phyloP scores from a whole-genome alignment of 2,329 filamentous ascomycete genomes.

The Penicillium hordei region DNA sequence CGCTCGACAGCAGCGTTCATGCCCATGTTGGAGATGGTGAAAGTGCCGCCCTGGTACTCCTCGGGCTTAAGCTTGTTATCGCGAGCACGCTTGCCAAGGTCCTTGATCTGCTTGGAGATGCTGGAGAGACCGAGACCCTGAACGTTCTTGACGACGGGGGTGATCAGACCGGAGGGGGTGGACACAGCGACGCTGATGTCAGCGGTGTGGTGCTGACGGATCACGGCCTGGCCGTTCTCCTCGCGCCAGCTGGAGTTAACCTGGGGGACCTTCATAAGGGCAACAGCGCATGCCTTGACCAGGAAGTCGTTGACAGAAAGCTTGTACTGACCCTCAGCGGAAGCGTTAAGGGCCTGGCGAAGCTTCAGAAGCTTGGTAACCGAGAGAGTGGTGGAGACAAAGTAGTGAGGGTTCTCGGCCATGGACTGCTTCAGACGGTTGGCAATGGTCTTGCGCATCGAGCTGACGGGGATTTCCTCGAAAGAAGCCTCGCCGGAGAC shows the following conservation, averaged over 20 bases:
- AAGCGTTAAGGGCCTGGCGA: conserved; percentile 85
- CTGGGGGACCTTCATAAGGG: conserved; percentile 87
- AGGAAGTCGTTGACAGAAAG: conserved; percentile 99
- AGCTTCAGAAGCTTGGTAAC: conserved; percentile 96
- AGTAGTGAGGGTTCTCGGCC: conserved; percentile 97
- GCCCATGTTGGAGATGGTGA: conserved; percentile 99
- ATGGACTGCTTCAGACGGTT: conserved; percentile 83
- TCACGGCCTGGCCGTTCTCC: conserved; percentile 71
- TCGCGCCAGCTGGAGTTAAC: conserved; percentile 93
- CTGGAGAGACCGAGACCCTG: conserved; percentile 81
- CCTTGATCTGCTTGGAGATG: conserved; percentile 89
- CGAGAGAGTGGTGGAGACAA: conserved; percentile 85
- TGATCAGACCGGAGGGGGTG: conserved; percentile 91
- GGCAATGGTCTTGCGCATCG: conserved; percentile 99
- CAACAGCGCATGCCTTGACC: conserved; percentile 89
- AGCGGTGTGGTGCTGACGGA: conserved; percentile 89
- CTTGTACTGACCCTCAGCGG: conserved; percentile 92
- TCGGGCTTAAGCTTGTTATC: conserved; percentile 99
- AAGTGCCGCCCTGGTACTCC: conserved; percentile 97
- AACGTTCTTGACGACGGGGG: conserved; percentile 90
- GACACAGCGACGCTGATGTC: conserved; percentile 96
- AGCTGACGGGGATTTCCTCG: conserved; percentile 78
- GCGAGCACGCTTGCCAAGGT: conserved; percentile 91
- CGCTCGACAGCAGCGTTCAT: conserved; percentile 97
- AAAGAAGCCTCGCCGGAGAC: conserved; percentile 64